Evolutionary conservation across 768 basidiomycete genomes (phyloP).

Genomic region (Mycena polygramma): DNA sequence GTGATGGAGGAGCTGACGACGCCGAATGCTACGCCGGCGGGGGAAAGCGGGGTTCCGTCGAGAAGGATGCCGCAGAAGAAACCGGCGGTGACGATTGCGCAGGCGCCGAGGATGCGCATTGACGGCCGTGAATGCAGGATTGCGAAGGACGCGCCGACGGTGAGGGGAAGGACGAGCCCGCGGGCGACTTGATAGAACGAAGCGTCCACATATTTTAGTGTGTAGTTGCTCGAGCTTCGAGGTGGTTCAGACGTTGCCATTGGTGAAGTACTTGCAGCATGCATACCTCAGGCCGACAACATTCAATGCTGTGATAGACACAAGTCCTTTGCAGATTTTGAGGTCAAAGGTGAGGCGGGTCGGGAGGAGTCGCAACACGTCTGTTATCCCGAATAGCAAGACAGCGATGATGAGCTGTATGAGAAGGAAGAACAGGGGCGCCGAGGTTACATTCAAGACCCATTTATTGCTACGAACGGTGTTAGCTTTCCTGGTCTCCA

Average conservation of each 20-base stretch:
- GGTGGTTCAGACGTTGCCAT: not conserved
- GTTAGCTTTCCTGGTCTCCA: not conserved
- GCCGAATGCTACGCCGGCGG: constrained; percentile 78
- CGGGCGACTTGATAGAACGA: constrained; percentile 87
- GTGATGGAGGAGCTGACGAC: constrained; percentile 77
- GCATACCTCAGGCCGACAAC: constrained; percentile 73
- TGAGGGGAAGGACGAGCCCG: constrained; percentile 84
- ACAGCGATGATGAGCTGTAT: constrained; percentile 74
- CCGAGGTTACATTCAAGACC: constrained; percentile 69
- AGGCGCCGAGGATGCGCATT: constrained; percentile 62
- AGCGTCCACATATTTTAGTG: constrained; percentile 79
- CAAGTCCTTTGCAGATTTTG: constrained; percentile 64
- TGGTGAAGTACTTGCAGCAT: constrained; percentile 1
- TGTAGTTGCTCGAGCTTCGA: constrained; percentile 72
- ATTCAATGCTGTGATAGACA: constrained; percentile 68
- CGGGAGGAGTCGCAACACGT: constrained; percentile 56
- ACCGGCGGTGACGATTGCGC: constrained; percentile 83
- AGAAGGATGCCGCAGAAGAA: constrained; percentile 78
- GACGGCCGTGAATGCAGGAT: constrained; percentile 73
- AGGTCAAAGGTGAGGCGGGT: constrained; percentile 62
- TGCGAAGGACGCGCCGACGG: constrained; percentile 76
- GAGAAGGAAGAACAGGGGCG: constrained; percentile 78
- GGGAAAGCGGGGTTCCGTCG: constrained; percentile 61
- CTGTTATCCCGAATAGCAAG: constrained; percentile 63
- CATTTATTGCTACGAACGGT: constrained; percentile 67